Conservation (phyloP, 176 grass and related monocot species). For the Oryza officinalis region DNA sequence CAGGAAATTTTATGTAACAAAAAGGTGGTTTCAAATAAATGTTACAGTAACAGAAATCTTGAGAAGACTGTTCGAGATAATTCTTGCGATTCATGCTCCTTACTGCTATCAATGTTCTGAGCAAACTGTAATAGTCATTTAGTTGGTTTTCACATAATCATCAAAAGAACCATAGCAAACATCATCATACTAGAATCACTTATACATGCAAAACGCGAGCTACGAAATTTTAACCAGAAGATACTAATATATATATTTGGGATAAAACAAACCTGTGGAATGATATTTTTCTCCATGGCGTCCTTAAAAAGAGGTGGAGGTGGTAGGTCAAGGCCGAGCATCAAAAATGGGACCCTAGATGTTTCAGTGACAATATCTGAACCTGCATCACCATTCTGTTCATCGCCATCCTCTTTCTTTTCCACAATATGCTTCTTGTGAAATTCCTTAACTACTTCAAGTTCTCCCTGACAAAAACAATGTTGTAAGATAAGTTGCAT, state of each 20-base stretch:
- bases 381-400: constrained; percentile 52
- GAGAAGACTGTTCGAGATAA: neutral
- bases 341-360: constrained; percentile 82
- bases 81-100: neutral
- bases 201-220: neutral
- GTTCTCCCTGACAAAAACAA: constrained; percentile 71
- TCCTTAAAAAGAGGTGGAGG: constrained; percentile 99
- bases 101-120: neutral
- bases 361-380: constrained; percentile 60
- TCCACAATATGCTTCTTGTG: constrained; percentile 61
- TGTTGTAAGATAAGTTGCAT: constrained; percentile 8
- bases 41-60: constrained; percentile 11
- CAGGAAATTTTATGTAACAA: neutral
- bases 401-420: constrained; percentile 56
- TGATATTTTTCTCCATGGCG: constrained; percentile 99
- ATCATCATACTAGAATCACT: neutral
- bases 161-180: neutral
- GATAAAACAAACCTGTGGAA: constrained; percentile 75
- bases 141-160: constrained; percentile 7
- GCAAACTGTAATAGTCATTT: neutral
- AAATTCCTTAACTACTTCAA: constrained; percentile 94
- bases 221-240: neutral
- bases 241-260: neutral
- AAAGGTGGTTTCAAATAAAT: neutral
- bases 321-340: constrained; percentile 95